These are phyloP conservation scores for Peterozyma toletana DNA, from an alignment of 805 yeast genomes.

Conservation along the genomic window DNA sequence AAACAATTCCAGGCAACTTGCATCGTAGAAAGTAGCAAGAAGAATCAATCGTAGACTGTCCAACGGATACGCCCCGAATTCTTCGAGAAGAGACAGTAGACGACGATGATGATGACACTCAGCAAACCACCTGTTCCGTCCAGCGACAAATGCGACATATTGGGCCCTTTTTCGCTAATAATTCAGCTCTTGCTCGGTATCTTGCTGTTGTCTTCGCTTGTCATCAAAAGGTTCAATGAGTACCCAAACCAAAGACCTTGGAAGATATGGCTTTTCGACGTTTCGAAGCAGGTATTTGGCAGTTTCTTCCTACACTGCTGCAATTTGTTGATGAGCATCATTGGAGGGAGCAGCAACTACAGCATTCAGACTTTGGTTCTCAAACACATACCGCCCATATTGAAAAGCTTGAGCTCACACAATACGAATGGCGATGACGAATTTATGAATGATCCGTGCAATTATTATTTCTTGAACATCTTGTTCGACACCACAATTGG, in stretches of 20 bases:
- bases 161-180: slow-evolving; percentile 82
- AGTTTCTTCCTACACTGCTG: slow-evolving; percentile 78
- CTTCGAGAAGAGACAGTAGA: no score
- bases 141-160: slow-evolving; percentile 43
- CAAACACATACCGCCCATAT: not conserved
- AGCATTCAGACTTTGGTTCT: slow-evolving; percentile 5
- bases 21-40: no score
- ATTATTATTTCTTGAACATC: slow-evolving; percentile 88
- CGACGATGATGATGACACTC: no score
- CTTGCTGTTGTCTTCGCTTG: slow-evolving; percentile 65
- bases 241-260: slow-evolving; percentile 77
- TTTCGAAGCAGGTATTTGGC: slow-evolving; percentile 83
- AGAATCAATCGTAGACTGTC: no score
- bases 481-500: slow-evolving; percentile 92
- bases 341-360: slow-evolving; percentile 30
- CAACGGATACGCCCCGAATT: no score
- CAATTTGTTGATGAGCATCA: slow-evolving; percentile 64
- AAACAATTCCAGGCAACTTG: no score
- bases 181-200: slow-evolving; percentile 76
- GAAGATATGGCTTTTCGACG: slow-evolving; percentile 86
- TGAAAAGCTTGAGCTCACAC: not conserved
- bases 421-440: slow-evolving; percentile 17
- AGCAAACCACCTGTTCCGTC: no score
- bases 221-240: slow-evolving; percentile 72
- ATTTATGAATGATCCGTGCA: slow-evolving; percentile 70